Evolutionary conservation across 352 stramenopile genomes (phyloP).

Genomic region (Phytophthora uliginosa): DNA sequence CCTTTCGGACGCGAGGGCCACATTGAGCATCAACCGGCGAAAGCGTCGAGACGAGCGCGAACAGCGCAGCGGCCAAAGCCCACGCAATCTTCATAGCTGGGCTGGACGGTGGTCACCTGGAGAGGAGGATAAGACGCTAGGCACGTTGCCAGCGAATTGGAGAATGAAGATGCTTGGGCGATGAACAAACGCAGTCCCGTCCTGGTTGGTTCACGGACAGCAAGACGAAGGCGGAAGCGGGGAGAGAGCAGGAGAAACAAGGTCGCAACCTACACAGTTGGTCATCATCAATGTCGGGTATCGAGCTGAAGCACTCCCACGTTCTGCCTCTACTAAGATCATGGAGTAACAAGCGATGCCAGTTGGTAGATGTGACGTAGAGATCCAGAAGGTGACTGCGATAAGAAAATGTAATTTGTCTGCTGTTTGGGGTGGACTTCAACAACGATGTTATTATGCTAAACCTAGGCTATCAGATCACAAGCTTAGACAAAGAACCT

Average conservation of each 20-base stretch:
- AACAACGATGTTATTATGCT: slow-evolving; percentile 10
- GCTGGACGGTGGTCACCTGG: neutral
- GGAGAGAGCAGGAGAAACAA: slow-evolving; percentile 17
- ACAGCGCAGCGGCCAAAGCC: neutral
- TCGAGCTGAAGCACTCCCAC: slow-evolving; percentile 1
- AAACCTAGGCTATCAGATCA: too few relatives aligned
- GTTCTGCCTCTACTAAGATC: slow-evolving; percentile 28
- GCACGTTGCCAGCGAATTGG: slow-evolving; percentile 27
- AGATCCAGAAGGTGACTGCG: slow-evolving; percentile 7
- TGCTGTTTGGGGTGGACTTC: slow-evolving; percentile 14
- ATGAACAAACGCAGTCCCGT: neutral
- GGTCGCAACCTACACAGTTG: slow-evolving; percentile 7
- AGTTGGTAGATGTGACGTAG: slow-evolving; percentile 6
- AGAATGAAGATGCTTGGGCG: slow-evolving; percentile 7
- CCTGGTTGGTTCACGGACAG: slow-evolving; percentile 17
- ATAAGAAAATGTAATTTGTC: slow-evolving; percentile 16
- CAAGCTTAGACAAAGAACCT: slow-evolving; percentile 4
- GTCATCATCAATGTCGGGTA: slow-evolving; percentile 22
- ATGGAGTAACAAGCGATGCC: neutral
- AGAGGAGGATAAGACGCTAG: slow-evolving; percentile 5
- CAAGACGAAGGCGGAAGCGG: neutral
- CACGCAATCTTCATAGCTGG: slow-evolving; percentile 25
- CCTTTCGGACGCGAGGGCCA: slow-evolving; percentile 49
- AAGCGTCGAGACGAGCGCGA: slow-evolving; percentile 10
- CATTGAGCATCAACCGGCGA: slow-evolving; percentile 21